These are phyloP conservation scores for Penicillium vulpinum DNA, from an alignment of 2,329 filamentous ascomycete species.

Conservation along the genomic window DNA sequence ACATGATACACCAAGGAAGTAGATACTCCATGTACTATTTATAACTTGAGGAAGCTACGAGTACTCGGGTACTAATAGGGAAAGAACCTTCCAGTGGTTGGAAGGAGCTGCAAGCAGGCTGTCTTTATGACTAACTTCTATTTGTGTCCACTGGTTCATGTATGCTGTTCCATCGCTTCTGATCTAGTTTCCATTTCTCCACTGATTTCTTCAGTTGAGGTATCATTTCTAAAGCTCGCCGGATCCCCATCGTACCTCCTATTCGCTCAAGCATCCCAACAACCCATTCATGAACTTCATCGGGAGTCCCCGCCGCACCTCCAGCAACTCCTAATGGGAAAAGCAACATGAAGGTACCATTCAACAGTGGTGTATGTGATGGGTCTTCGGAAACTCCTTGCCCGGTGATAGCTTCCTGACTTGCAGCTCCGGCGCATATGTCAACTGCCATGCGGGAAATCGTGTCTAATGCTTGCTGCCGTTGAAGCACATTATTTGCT, in stretches of 20 bases:
- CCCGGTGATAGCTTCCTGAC: conserved; percentile 14
- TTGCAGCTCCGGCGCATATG: conserved; percentile 25
- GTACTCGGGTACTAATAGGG: no score
- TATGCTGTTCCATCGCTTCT: neutral
- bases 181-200: conserved; percentile 1
- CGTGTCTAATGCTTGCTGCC: conserved; percentile 16
- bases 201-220: conserved; percentile 13
- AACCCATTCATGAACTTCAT: conserved; percentile 25
- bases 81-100: no score
- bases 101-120: no score
- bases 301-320: conserved; percentile 19
- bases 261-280: conserved; percentile 21
- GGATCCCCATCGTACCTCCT: conserved; percentile 23
- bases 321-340: conserved; percentile 25
- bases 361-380: conserved; percentile 16
- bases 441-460: conserved; percentile 19
- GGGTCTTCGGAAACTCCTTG: neutral
- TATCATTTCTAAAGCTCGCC: conserved; percentile 21
- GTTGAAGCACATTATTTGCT: conserved; percentile 9
- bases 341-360: conserved; percentile 26
- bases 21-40: no score
- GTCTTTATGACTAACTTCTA: neutral
- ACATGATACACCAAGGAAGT: no score
- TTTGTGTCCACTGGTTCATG: no score
- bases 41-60: no score